phyloP scores from a whole-genome alignment of 352 stramenopile species.

The Discostella stelligera region DNA sequence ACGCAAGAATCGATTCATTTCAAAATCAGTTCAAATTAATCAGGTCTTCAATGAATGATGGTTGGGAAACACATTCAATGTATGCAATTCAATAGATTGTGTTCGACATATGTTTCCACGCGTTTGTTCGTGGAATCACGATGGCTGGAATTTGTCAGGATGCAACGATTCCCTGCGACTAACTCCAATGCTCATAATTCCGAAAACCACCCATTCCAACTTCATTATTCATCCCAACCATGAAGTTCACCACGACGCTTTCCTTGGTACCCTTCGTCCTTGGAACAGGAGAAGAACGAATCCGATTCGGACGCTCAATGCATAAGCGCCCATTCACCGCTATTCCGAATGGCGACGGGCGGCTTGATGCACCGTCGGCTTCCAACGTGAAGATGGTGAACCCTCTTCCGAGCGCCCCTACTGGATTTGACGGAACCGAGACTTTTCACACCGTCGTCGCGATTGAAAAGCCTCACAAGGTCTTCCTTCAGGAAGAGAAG shows the following conservation, averaged over 20 bases:
- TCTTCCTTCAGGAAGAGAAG: background rate
- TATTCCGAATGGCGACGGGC: background rate
- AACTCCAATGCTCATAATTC: conserved; percentile 1
- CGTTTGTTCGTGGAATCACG: conserved; percentile 1
- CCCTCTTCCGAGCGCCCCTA: background rate
- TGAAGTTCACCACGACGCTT: conserved; percentile 12
- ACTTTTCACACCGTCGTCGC: background rate
- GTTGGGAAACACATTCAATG: conserved; percentile 6
- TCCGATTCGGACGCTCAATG: conserved; percentile 25
- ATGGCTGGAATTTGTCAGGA: background rate
- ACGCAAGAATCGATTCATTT: background rate
- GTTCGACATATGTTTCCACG: background rate
- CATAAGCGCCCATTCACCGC: conserved; percentile 6
- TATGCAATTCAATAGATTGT: background rate
- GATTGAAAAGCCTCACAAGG: background rate
- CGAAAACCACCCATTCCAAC: background rate
- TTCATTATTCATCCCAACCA: background rate
- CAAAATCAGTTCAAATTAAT: background rate
- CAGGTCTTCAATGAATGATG: background rate
- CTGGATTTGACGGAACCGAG: background rate
- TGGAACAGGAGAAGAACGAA: background rate
- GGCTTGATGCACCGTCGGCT: background rate
- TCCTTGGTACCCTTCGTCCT: conserved; percentile 12
- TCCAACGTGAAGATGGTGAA: background rate
- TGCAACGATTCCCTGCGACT: background rate